A percentile compares a stretch with the other conserved stretches of the same genome.
Evolutionary conservation across 108 stramenopile species (phyloP).

Genomic region (Cyclotella kingstonii): DNA sequence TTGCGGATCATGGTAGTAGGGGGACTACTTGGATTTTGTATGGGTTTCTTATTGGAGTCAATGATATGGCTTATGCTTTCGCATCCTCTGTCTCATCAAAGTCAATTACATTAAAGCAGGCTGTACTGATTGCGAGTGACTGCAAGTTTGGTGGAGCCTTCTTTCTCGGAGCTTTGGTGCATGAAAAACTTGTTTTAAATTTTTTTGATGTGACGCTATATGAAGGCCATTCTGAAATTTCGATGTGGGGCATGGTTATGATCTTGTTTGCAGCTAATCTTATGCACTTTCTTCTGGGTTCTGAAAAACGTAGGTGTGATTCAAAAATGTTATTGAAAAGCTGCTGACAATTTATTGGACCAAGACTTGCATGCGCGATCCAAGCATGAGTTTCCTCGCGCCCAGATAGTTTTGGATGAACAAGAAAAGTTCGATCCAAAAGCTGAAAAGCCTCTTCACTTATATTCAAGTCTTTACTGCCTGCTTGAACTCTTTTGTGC

Average conservation of each 20-base stretch:
- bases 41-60: too few relatives aligned
- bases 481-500: constrained; percentile 70
- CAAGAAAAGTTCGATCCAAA: constrained; percentile 39
- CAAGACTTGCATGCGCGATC: too few relatives aligned
- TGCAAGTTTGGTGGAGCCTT: constrained; percentile 59
- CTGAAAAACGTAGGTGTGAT: too few relatives aligned
- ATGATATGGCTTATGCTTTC: too few relatives aligned
- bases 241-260: constrained; percentile 60
- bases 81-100: too few relatives aligned
- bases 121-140: constrained; percentile 44
- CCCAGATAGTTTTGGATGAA: constrained; percentile 42
- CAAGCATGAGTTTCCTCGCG: constrained; percentile 20
- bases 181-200: constrained; percentile 47
- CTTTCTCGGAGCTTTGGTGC: constrained; percentile 49
- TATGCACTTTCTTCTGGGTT: constrained; percentile 3
- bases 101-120: too few relatives aligned
- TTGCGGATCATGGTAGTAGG: too few relatives aligned
- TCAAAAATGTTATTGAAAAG: too few relatives aligned
- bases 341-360: too few relatives aligned
- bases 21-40: too few relatives aligned
- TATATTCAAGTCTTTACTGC: too few relatives aligned
- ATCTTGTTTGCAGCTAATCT: constrained; percentile 38
- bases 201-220: constrained; percentile 43
- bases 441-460: constrained; percentile 47
- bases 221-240: constrained; percentile 36